Evolutionary conservation across 805 yeast species (phyloP).

Genomic region (Hanseniaspora valbyensis): DNA sequence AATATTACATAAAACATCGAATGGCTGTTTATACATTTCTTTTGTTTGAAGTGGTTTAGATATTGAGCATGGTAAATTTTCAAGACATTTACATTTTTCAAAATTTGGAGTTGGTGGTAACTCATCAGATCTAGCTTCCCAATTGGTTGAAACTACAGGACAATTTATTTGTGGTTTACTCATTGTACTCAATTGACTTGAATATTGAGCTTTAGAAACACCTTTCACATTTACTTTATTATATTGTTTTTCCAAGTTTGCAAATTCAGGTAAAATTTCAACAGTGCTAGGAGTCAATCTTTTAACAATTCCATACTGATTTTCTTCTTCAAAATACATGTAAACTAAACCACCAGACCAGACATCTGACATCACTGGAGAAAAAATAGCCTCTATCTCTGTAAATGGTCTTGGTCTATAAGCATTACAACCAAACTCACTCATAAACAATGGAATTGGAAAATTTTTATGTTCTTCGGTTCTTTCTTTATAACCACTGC

Average conservation of each 20-base stretch:
- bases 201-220: conserved; percentile 27
- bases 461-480: conserved; percentile 52
- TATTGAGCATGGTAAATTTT: conserved; percentile 48
- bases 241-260: conserved; percentile 45
- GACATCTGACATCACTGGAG: conserved; percentile 57
- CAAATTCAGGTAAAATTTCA: conserved; percentile 48
- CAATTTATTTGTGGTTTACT: conserved; percentile 34
- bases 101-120: conserved; percentile 63
- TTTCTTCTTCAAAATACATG: conserved; percentile 71
- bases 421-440: conserved; percentile 70
- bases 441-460: conserved; percentile 65
- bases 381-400: conserved; percentile 56
- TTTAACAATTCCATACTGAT: conserved; percentile 60
- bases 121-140: conserved; percentile 44
- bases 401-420: conserved; percentile 60
- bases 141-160: conserved; percentile 39
- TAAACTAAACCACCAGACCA: conserved; percentile 85
- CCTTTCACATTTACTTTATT: conserved; percentile 38
- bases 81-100: conserved; percentile 51
- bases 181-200: conserved; percentile 20
- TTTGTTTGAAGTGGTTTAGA: conserved; percentile 33
- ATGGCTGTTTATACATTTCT: conserved; percentile 45
- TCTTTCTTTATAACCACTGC: conserved; percentile 57
- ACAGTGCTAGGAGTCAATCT: conserved; percentile 35
- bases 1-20: conserved; percentile 45